Base-by-base conservation (phyloP, 2,329 filamentous ascomycete species). In the Aspergillus oerlinghausenensis region DNA sequence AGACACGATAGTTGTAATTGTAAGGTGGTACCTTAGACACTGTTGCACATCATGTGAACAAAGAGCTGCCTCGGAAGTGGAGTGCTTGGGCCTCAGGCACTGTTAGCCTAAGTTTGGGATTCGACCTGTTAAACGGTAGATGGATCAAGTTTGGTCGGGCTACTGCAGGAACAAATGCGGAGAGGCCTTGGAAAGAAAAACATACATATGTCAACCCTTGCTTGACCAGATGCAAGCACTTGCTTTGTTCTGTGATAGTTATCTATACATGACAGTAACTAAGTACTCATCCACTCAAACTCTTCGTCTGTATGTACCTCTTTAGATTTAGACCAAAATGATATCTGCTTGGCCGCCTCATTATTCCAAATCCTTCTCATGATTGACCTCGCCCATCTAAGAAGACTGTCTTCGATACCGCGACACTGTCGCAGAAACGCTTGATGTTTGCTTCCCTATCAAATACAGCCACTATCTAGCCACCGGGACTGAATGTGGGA, bases 91-190 rank as follows among this genome's bases (percentile, higher is more conserved):
- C 11, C 43, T 47, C 23, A 47, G 19, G 43, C 10, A 21, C 14
- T 23, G 3, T 38, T 38, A 38, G 32, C 14, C 32, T 38, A 57
- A 50, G 54, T 59, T 62, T 57, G 53, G 40, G 50, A 60, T 61
- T 56, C 54, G 60, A 60, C 63, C 55, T 66, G 61, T 66, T 61
- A 55, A 61, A 64, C 56, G 55, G 48, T 49, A 40, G 53, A 38
- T 60, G 50, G 60, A 64, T 62, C 63, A 63, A 58, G 56, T 60
- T 59, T 62, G 52, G 60, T 64, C 63, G 67, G 68, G 60, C 69
- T 72, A 71, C 70, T 72, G 70, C 70, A 72, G 70, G 69, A 70
- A 72, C 70, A 59, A 56, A 62, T 63, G 66, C 63, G 64, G 67
- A 67, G 64, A 63, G 59, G 3, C 21, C n/a, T 11, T 23, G 42